Conservation (phyloP, 768 basidiomycete species). For the Hemileccinum impolitum region DNA sequence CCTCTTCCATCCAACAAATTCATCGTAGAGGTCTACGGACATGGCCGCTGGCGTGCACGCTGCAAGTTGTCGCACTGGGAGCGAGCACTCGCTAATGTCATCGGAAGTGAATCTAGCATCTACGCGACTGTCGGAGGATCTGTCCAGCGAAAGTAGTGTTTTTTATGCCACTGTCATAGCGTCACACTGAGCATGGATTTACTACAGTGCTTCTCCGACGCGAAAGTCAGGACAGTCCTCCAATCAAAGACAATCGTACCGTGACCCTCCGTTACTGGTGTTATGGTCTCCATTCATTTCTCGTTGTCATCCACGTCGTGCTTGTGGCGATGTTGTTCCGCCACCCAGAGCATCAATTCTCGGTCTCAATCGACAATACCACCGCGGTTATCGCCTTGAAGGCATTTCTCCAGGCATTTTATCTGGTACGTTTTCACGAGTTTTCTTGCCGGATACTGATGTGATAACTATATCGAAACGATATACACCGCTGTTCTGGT, state of each 20-base stretch:
- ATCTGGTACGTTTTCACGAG: not conserved
- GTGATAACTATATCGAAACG: slow-evolving; percentile 1
- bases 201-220: not conserved
- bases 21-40: too few species aligned
- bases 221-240: not conserved
- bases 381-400: not conserved
- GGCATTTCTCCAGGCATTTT: slow-evolving; percentile 3
- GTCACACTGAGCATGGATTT: not conserved
- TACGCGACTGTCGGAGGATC: too few species aligned
- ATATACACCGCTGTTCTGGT: slow-evolving; percentile 17
- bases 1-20: too few species aligned
- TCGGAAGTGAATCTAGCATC: too few species aligned
- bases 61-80: too few species aligned
- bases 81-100: too few species aligned
- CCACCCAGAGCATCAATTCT: slow-evolving; percentile 4
- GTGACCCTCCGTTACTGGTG: not conserved
- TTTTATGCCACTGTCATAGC: too few species aligned
- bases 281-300: not conserved
- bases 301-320: not conserved
- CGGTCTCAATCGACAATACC: not conserved
- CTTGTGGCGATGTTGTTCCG: not conserved
- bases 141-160: too few species aligned
- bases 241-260: not conserved
- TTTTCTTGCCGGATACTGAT: not conserved
- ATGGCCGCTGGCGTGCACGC: too few species aligned